Conservation (phyloP, 768 basidiomycete genomes). For the Phlebiopsis gigantea region DNA sequence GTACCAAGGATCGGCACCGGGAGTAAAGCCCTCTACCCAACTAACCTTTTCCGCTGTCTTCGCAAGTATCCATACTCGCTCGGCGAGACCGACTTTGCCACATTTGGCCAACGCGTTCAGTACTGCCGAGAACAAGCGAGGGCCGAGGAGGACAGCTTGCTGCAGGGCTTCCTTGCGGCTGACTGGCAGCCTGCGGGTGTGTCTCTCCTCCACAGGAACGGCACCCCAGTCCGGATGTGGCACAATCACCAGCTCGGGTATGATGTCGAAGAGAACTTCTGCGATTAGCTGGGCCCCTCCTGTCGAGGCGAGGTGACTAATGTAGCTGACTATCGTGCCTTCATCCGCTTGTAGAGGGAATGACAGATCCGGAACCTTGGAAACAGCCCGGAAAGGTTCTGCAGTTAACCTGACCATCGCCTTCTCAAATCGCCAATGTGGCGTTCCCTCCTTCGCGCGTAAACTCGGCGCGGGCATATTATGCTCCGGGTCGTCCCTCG, state of each 20-base stretch:
- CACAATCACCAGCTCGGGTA: constrained; percentile 46
- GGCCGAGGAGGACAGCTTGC: constrained; percentile 48
- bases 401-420: background rate
- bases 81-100: constrained; percentile 48
- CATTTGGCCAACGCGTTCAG: constrained; percentile 57
- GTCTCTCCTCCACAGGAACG: constrained; percentile 18
- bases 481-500: background rate
- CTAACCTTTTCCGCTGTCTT: constrained; percentile 54
- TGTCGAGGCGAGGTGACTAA: constrained; percentile 45
- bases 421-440: background rate
- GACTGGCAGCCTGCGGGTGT: constrained; percentile 2
- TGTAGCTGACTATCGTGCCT: constrained; percentile 46
- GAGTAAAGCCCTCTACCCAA: constrained; percentile 29
- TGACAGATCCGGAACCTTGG: constrained; percentile 5
- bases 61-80: constrained; percentile 61
- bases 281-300: constrained; percentile 41
- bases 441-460: background rate
- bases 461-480: background rate
- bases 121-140: constrained; percentile 52
- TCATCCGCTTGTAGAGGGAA: constrained; percentile 27
- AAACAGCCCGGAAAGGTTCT: constrained; percentile 8
- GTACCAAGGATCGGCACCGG: constrained; percentile 47
- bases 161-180: constrained; percentile 29
- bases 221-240: constrained; percentile 36
- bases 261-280: constrained; percentile 42